Evolutionary conservation across 2,329 filamentous ascomycete species (phyloP), one percentile per base, ranked within the genome.

Genomic region (Colletotrichum filicis): DNA sequence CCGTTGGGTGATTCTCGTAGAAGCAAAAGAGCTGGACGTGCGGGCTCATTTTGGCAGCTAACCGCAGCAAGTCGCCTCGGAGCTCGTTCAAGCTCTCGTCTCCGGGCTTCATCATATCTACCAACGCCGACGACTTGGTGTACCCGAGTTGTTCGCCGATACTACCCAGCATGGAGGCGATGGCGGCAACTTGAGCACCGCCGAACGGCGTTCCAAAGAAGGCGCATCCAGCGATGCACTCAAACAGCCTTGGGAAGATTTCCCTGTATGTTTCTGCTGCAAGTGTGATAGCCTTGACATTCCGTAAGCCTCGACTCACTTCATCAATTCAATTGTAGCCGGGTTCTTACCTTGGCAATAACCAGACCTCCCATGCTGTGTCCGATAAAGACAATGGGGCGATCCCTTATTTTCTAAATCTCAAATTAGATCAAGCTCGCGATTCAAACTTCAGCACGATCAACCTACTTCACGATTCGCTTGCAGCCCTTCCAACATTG

Each of bases 291-390:
- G 71, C 71, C 71, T 74, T 28, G 7, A 11, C 4, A 16, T 1
- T 16, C 5, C 19, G 32, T 72, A 14, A 72, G 68, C 12, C 14
- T 32, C 32, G 2, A 4, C n/a, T 9, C 4, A 7, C 4, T 60
- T 14, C n/a, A 22, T 37, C 12, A 7, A 3, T 22, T 32, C 12
- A 12, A 46, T n/a, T 19, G 9, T 9, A 24, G 8, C 7, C 11
- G 74, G 77, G 14, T 82, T 28, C 26, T 68, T 16, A 82, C 84
- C 74, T 85, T 85, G 12, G 84, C 83, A 37, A 85, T 79, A 1
- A 85, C 83, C 6, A 85, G 77, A 7, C 84, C 84, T 9, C 84
- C 84, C 84, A 85, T 86, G 24, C 82, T 84, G 49, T 85, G 84
- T 0, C 82, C 83, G 16, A 86, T 82, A 46, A 86, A 84, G 0